Conservation (phyloP, 208 protist genomes). For the Crithidia sp. region DNA sequence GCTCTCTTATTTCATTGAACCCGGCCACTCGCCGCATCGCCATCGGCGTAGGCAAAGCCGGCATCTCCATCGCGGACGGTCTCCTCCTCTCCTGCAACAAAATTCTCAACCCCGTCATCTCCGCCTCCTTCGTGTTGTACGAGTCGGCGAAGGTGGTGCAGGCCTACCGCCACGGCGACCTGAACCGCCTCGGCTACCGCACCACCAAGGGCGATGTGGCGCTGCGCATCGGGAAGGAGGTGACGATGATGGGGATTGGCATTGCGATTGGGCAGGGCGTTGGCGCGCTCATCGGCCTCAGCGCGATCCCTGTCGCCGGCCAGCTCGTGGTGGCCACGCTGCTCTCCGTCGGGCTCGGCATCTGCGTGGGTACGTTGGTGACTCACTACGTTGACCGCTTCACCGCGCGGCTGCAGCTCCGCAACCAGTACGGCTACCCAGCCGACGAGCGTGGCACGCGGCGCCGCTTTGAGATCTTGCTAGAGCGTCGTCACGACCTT, state of each 20-base stretch:
- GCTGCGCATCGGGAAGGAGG: constrained; percentile 58
- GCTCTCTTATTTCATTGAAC: constrained; percentile 35
- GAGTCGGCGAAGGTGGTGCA: constrained; percentile 53
- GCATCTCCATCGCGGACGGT: constrained; percentile 58
- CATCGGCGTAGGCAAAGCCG: constrained; percentile 48
- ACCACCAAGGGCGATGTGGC: constrained; percentile 60
- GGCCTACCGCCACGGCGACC: constrained; percentile 57
- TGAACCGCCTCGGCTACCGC: constrained; percentile 64
- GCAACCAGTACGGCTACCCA: constrained; percentile 69
- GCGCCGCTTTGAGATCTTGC: constrained; percentile 62
- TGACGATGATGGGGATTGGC: constrained; percentile 57
- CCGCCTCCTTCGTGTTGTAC: constrained; percentile 61
- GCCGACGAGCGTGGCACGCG: constrained; percentile 53
- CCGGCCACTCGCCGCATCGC: constrained; percentile 43
- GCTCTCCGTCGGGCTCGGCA: constrained; percentile 60
- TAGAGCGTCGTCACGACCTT: constrained; percentile 65
- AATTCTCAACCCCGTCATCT: constrained; percentile 56
- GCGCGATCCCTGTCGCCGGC: constrained; percentile 60
- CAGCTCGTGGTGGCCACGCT: constrained; percentile 60
- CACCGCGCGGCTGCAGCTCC: constrained; percentile 60
- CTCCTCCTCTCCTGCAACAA: constrained; percentile 56
- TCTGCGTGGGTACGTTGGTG: constrained; percentile 61
- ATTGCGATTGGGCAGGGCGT: constrained; percentile 67
- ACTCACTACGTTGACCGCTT: constrained; percentile 76
- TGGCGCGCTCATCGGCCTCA: constrained; percentile 58